Percentiles rank a stretch among this genome's conserved stretches.
Conservation (phyloP, 192 early-diverging fungal species). For the Gamsiella multidivaricata region DNA sequence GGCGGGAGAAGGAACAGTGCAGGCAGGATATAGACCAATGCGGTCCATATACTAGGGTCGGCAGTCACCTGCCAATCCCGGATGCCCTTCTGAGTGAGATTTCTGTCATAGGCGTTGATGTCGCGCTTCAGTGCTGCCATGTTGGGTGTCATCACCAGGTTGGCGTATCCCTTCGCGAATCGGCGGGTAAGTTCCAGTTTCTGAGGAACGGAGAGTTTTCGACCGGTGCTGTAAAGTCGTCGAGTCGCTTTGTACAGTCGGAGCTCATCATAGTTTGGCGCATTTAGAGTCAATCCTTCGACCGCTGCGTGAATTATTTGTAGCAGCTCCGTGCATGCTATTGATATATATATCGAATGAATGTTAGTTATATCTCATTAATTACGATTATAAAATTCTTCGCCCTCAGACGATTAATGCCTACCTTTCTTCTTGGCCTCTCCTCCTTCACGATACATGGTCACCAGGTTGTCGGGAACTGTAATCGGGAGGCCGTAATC, state of each 20-base stretch:
- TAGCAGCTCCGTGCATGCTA: constrained; percentile 56
- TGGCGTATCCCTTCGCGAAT: constrained; percentile 46
- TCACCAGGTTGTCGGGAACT: constrained; percentile 41
- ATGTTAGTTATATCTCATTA: no score
- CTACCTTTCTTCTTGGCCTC: constrained; percentile 53
- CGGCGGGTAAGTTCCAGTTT: constrained; percentile 51
- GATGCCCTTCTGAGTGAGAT: constrained; percentile 19
- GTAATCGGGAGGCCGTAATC: constrained; percentile 47
- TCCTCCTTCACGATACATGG: constrained; percentile 50
- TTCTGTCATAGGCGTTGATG: constrained; percentile 41
- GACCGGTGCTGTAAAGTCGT: constrained; percentile 43
- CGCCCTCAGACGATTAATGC: no score
- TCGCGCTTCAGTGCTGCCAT: constrained; percentile 48
- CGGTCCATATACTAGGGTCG: constrained; percentile 31
- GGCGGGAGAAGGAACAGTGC: constrained; percentile 36
- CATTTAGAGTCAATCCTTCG: constrained; percentile 53
- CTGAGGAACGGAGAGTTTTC: constrained; percentile 41
- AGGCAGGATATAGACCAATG: constrained; percentile 31
- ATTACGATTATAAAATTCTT: no score
- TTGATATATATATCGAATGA: neutral
- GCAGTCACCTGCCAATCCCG: constrained; percentile 46
- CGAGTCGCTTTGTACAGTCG: constrained; percentile 53
- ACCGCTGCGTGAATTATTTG: constrained; percentile 54
- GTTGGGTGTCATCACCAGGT: constrained; percentile 13
- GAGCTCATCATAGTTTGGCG: constrained; percentile 55